Evolutionary conservation across 345 rosid genomes (phyloP), one percentile per base, ranked within the genome.

Genomic region (Dimocarpus longan): DNA sequence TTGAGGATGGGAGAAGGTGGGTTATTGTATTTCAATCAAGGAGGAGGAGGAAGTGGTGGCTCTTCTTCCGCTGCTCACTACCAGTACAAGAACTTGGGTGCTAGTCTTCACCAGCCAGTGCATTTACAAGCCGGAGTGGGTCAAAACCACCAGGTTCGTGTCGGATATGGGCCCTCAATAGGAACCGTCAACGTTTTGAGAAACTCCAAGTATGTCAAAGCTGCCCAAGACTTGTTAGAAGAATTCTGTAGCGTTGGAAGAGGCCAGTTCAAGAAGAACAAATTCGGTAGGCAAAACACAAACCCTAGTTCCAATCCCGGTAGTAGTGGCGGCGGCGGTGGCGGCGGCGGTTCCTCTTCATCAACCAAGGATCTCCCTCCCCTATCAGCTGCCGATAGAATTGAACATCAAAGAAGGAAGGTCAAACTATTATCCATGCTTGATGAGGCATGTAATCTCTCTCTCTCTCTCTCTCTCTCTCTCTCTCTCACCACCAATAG

Each of bases 211-310:
- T 94, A 91, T 74, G 89, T 88, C 0, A 92, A 82, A 79, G 86
- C 97, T 0, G 97, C 95, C 6, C 97, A 91, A 78, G 98, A 96
- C 77, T 83, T 96, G 89, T 76, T 96, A 75, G 98, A 93, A 77
- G 99, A 96, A 76, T 92, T 94, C 79, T 96, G 99, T 66, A 96
- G 94, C 52, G 98, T 96, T 44, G 98, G 99, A 43, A 90, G 92
- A 80, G 97, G 97, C 6, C 87, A 82, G 67, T 90, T 88, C 83
- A 92, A 88, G 92, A 94, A 93, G 83, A 84, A 77, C 85, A 90
- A 84, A 75, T 76, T 85, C 22, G 79, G 73, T 74, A 87, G 82
- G 66, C 85, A 78, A 63, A 86, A 80, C 76, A 74, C 92, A 80
- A 91, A 90, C 93, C 95, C 95, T 89, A 93, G 83, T 67, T 79